Conservation (phyloP, 2,329 filamentous ascomycete genomes). For the Pseudogymnoascus sp. region DNA sequence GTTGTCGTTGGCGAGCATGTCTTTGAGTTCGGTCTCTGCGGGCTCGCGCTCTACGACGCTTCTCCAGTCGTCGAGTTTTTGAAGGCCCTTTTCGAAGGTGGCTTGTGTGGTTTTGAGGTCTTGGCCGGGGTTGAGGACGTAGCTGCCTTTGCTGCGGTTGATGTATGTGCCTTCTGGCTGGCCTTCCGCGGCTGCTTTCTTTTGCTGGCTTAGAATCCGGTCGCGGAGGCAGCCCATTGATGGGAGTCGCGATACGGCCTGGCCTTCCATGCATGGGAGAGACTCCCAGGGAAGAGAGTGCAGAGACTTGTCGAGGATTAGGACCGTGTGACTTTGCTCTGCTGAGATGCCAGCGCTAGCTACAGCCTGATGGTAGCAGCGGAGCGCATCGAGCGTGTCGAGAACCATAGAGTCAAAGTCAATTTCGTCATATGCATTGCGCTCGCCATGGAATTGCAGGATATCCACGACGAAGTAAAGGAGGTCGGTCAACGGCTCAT, state of each 20-base stretch:
- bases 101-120: slow-evolving; percentile 75
- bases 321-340: slow-evolving; percentile 62
- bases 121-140: slow-evolving; percentile 81
- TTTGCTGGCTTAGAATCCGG: slow-evolving; percentile 46
- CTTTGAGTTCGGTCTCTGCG: slow-evolving; percentile 68
- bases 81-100: slow-evolving; percentile 62
- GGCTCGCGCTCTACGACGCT: slow-evolving; percentile 62
- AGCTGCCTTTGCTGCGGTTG: slow-evolving; percentile 52
- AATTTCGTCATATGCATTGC: slow-evolving; percentile 95
- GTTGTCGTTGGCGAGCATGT: slow-evolving; percentile 56
- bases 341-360: slow-evolving; percentile 28
- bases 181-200: slow-evolving; percentile 10
- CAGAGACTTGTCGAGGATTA: slow-evolving; percentile 84
- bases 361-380: slow-evolving; percentile 58
- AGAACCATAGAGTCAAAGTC: slow-evolving; percentile 90
- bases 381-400: slow-evolving; percentile 77
- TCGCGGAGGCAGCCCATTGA: slow-evolving; percentile 76
- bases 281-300: slow-evolving; percentile 96
- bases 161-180: slow-evolving; percentile 45
- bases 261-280: slow-evolving; percentile 70
- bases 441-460: slow-evolving; percentile 90
- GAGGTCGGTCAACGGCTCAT: slow-evolving; percentile 84
- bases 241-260: slow-evolving; percentile 79
- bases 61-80: slow-evolving; percentile 60
- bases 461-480: slow-evolving; percentile 96